These are phyloP conservation scores for Russula foetens DNA, from an alignment of 768 basidiomycete genomes.

Conservation along the genomic window DNA sequence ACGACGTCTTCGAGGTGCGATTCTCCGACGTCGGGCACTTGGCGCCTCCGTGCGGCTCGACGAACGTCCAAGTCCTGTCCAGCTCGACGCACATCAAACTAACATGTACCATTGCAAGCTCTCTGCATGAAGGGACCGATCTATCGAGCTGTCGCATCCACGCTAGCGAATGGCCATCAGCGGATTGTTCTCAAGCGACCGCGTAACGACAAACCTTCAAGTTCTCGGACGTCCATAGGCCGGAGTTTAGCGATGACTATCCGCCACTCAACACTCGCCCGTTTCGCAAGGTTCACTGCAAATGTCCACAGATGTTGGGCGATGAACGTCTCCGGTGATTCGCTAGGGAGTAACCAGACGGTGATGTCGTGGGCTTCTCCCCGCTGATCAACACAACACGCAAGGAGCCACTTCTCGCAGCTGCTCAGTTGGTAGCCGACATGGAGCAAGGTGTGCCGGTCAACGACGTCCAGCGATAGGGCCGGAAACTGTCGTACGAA, in stretches of 20 bases:
- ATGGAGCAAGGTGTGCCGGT: constrained; percentile 60
- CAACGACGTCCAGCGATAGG: constrained; percentile 41
- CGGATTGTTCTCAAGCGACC: neutral
- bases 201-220: constrained; percentile 45
- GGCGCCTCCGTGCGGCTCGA: constrained; percentile 27
- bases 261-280: constrained; percentile 73
- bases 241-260: constrained; percentile 67
- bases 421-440: constrained; percentile 60
- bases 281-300: constrained; percentile 48
- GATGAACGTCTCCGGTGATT: constrained; percentile 40
- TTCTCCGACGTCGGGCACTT: constrained; percentile 24
- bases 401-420: constrained; percentile 71
- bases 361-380: constrained; percentile 67
- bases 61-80: constrained; percentile 51
- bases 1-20: constrained; percentile 26
- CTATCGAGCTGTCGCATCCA: constrained; percentile 52
- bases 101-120: constrained; percentile 49
- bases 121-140: constrained; percentile 30
- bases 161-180: constrained; percentile 34
- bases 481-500: constrained; percentile 34
- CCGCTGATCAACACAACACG: constrained; percentile 67
- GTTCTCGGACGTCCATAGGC: constrained; percentile 45
- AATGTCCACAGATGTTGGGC: constrained; percentile 67
- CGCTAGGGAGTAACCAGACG: constrained; percentile 55
- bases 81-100: constrained; percentile 53